Evolutionary conservation across 306 rosid genomes (phyloP), one percentile per base, ranked within the genome.

Genomic region (Dicorynia guianensis): DNA sequence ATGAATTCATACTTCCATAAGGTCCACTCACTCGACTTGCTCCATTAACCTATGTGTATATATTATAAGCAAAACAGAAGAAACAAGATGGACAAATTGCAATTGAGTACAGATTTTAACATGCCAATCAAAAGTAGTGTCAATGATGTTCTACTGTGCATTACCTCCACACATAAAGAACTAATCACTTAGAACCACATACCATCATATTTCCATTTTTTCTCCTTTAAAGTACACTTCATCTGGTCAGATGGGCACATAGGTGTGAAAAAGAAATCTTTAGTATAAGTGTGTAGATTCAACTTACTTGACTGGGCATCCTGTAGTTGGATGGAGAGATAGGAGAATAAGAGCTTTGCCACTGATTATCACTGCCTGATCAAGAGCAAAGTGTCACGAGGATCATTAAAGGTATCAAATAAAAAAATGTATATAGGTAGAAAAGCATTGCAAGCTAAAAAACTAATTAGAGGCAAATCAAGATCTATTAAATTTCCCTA

Each of bases 241-340:
- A 25, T 25, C 30, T 1, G 30, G 30, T 25, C 30, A 25, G 30
- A 25, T 25, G 2, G 30, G 1, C 30, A 25, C 30, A n/a, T n/a
- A 25, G 30, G 30, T 25, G 2, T 25, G 2, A 25, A 25, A 25
- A 25, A 25, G 30, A 25, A 25, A 25, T 25, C 30, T n/a, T n/a
- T 25, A 25, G 30, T 25, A 25, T 25, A 25, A 25, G 30, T 25
- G 30, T 25, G 74, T 0, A 63, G 71, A 57, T 74, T 61, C 53
- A 34, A 84, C 84, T 78, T 67, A 86, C 82, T 56, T 84, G 88
- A 79, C 19, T 35, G 72, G 72, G 71, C 47, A 71, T 25, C 76
- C 69, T 55, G 49, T 54, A 56, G 63, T 50, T 30, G 56, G 53
- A 38, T 43, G 72, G 67, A 76, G 59, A 58, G 15, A 55, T 38